Conservation (phyloP, 345 rosid genomes). For the Physaria fendleri region DNA sequence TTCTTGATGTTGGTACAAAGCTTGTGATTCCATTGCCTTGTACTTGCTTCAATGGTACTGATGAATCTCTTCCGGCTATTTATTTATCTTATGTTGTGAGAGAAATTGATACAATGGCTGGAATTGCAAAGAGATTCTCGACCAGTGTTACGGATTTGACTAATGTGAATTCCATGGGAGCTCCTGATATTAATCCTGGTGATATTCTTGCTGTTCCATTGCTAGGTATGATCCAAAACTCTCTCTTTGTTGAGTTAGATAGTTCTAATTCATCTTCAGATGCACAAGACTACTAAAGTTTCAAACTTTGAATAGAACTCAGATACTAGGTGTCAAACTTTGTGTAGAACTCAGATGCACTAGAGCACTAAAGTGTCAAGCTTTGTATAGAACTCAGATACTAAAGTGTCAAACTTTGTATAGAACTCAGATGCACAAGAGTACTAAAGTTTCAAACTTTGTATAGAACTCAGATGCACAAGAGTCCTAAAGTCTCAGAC, state of each 20-base stretch:
- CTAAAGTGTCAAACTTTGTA: too few species aligned
- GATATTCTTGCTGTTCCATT: conserved; percentile 87
- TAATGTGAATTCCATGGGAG: conserved; percentile 94
- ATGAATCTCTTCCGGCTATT: conserved; percentile 70
- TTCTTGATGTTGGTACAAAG: conserved; percentile 61
- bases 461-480: not conserved
- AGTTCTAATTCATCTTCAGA: not conserved
- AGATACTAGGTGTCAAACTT: too few species aligned
- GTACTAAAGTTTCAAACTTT: not conserved
- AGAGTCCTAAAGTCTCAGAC: not conserved
- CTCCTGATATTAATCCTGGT: conserved; percentile 51
- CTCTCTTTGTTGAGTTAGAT: not conserved
- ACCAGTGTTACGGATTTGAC: conserved; percentile 85
- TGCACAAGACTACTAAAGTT: not conserved
- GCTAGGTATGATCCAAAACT: conserved; percentile 41
- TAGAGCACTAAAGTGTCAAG: too few species aligned
- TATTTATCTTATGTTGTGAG: conserved; percentile 81
- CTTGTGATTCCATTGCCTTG: conserved; percentile 86
- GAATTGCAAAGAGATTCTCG: conserved; percentile 59
- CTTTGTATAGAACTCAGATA: too few species aligned
- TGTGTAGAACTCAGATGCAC: too few species aligned
- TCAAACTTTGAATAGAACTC: not conserved
- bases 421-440: not conserved
- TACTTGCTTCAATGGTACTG: conserved; percentile 86
- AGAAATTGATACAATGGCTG: conserved; percentile 55